These are phyloP conservation scores for Trichaptum fuscoviolaceum DNA, from an alignment of 768 basidiomycete genomes.

Conservation along the genomic window DNA sequence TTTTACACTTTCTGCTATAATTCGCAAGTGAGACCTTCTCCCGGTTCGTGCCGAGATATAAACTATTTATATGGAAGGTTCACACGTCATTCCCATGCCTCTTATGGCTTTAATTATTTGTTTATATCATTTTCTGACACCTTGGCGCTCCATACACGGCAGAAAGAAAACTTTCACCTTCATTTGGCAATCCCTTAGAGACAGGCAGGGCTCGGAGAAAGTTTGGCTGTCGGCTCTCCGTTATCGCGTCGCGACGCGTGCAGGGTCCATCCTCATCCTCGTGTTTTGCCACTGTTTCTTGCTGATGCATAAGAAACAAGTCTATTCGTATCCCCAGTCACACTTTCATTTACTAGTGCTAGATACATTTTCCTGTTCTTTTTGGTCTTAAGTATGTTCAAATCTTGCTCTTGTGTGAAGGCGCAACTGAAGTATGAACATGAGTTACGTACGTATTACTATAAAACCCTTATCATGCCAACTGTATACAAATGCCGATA, in stretches of 20 bases:
- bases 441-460: background rate
- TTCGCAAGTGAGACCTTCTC: background rate
- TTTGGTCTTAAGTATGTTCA: no score
- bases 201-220: background rate
- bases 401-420: no score
- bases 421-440: no score
- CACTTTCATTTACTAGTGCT: no score
- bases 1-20: background rate
- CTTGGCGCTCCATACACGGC: background rate
- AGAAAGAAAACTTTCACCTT: background rate
- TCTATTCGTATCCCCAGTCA: no score
- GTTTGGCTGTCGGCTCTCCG: background rate
- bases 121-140: background rate
- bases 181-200: background rate
- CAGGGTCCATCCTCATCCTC: background rate
- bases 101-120: background rate
- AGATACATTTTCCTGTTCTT: no score
- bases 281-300: background rate
- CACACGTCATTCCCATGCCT: background rate
- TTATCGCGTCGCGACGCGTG: slow-evolving; percentile 1
- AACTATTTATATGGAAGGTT: background rate
- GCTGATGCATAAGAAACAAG: no score
- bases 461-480: background rate
- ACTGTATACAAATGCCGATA: background rate
- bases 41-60: background rate